Evolutionary conservation across 1,139 yeast genomes (phyloP).

Genomic region (Scheffersomyces titani): DNA sequence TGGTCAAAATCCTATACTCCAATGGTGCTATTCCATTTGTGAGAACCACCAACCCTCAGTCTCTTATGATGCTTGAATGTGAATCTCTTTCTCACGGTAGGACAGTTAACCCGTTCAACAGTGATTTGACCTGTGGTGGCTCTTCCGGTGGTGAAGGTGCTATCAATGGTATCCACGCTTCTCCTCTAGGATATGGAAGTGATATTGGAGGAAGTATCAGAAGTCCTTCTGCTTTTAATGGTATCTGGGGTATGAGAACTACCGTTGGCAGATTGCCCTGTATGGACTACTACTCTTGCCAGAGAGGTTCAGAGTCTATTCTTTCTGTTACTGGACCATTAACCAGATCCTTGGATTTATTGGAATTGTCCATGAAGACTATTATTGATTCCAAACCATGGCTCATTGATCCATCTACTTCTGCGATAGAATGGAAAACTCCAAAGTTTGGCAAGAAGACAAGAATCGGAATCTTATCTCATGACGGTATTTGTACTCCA

Average conservation of each 20-base stretch:
- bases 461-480: constrained; percentile 16
- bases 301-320: constrained; percentile 34
- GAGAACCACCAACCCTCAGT: constrained; percentile 15
- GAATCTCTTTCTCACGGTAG: constrained; percentile 16
- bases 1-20: constrained; percentile 16
- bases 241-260: constrained; percentile 56
- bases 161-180: constrained; percentile 23
- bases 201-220: constrained; percentile 69
- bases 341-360: constrained; percentile 29
- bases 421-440: constrained; percentile 17
- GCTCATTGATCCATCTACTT: constrained; percentile 18
- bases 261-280: constrained; percentile 30
- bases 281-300: constrained; percentile 19
- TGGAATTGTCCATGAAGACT: constrained; percentile 28
- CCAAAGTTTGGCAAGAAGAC: constrained; percentile 8
- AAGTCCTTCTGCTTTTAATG: constrained; percentile 56
- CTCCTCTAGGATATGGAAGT: constrained; percentile 46
- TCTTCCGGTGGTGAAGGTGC: constrained; percentile 32
- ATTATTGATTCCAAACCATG: constrained; percentile 26
- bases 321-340: constrained; percentile 51
- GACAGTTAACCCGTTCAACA: constrained; percentile 24
- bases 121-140: constrained; percentile 24
- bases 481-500: constrained; percentile 20
- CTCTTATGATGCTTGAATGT: constrained; percentile 17
- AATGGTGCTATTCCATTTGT: constrained; percentile 14